Base-by-base conservation (phyloP, 306 rosid species). In the Cicer pinnatifidum region DNA sequence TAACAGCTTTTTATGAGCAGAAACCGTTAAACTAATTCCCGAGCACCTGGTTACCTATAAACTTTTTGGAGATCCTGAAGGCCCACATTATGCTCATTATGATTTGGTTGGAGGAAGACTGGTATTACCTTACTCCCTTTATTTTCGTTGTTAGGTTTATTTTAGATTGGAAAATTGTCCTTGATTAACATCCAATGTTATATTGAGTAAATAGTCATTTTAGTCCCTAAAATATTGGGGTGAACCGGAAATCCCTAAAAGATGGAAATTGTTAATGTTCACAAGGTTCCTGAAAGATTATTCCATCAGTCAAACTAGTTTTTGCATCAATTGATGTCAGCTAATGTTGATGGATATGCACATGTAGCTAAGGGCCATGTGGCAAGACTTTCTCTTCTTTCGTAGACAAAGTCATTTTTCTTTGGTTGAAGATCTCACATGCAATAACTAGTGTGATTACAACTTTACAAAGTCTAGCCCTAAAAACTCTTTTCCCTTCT, bases 11-110 rank as follows among this genome's bases (percentile, higher is more conserved):
- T 52, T 63, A 15, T 87, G 48, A 52, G 57, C 88, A 94, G 99
- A 84, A 47, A 95, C 97, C 6, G 85, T 77, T 48, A 95, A 90
- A 82, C 69, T 91, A 72, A 86, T 95, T 69, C 97, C 99, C 7
- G 72, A 82, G 82, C 89, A 95, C 83, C 85, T 95, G 71, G 96
- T 85, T 68, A 86, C 92, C 20, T 88, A 88, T 77, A 86, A 88
- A 85, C 58, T 89, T 62, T 83, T 90, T 77, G 99, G 99, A 82
- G 82, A 90, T 58, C 84, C 96, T 0, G 84, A 53, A 39, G 99
- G 97, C 73, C 90, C 99, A 78, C 99, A 91, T 84, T 95, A 95
- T 73, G 99, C 97, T 75, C 99, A 95, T 82, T 95, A 95, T 80
- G 99, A 95, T 87, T 87, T 95, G 85, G 97, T 95, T 73, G 99